Conservation (phyloP, 2,329 filamentous ascomycete species). For the Hymenoscyphus infarciens region DNA sequence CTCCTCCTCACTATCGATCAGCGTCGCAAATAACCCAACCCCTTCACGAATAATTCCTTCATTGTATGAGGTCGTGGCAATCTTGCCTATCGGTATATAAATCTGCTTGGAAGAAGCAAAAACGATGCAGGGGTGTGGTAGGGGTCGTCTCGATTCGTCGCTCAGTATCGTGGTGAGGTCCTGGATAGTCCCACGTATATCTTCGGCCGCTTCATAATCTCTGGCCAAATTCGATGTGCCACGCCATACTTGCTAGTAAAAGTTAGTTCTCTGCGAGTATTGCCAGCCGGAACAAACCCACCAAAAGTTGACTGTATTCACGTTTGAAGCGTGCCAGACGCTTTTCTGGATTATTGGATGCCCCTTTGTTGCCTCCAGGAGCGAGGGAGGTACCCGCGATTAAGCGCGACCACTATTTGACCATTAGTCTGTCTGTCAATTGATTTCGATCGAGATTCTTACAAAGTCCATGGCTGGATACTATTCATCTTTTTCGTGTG, state of each 20-base stretch:
- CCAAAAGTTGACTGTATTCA: conserved; percentile 60
- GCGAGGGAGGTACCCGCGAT: conserved; percentile 60
- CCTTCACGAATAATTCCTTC: conserved; percentile 82
- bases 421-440: conserved; percentile 14
- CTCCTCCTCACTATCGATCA: conserved; percentile 96
- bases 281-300: conserved; percentile 36
- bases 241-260: conserved; percentile 54
- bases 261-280: not conserved
- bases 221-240: conserved; percentile 56
- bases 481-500: conserved; percentile 10
- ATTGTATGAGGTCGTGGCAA: conserved; percentile 80
- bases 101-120: conserved; percentile 85
- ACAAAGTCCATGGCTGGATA: conserved; percentile 32
- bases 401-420: conserved; percentile 60
- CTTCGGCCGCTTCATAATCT: conserved; percentile 60
- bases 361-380: conserved; percentile 52
- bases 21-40: conserved; percentile 80
- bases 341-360: conserved; percentile 59
- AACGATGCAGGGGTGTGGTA: conserved; percentile 86
- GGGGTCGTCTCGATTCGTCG: conserved; percentile 83
- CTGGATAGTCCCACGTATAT: conserved; percentile 59
- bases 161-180: conserved; percentile 68
- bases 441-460: conserved; percentile 14
- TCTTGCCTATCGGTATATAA: conserved; percentile 84
- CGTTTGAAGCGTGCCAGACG: conserved; percentile 64